phyloP scores from a whole-genome alignment of 2,329 filamentous ascomycete genomes.

The Penicillium palitans region DNA sequence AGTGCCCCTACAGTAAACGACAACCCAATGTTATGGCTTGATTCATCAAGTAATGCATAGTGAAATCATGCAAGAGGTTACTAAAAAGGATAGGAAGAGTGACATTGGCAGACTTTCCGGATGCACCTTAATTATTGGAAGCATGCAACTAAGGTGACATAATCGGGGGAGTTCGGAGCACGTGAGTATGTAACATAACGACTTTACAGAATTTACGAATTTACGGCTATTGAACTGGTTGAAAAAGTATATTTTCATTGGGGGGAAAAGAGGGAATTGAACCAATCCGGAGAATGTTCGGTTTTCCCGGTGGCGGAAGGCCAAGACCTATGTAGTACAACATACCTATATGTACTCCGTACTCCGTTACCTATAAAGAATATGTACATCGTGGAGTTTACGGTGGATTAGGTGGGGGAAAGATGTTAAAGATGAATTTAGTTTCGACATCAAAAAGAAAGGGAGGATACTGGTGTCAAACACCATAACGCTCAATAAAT shows the following conservation, averaged over 20 bases:
- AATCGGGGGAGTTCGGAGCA: slow-evolving; percentile 12
- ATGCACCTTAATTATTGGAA: slow-evolving; percentile 15
- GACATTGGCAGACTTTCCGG: slow-evolving; percentile 15
- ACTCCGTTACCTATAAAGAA: background rate
- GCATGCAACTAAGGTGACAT: slow-evolving; percentile 23
- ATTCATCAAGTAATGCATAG: slow-evolving; percentile 1
- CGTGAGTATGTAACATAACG: background rate
- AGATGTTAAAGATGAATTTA: background rate
- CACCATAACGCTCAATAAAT: slow-evolving; percentile 2
- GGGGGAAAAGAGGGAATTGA: background rate
- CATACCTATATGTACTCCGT: background rate
- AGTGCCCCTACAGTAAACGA: background rate
- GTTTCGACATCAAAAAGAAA: background rate
- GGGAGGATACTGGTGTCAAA: background rate
- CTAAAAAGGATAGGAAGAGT: slow-evolving; percentile 1
- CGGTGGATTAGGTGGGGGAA: background rate
- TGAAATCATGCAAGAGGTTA: slow-evolving; percentile 5
- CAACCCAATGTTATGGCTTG: background rate
- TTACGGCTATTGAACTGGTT: background rate
- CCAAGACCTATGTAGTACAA: background rate
- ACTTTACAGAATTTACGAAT: background rate
- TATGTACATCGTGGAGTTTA: background rate
- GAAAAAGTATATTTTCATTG: background rate
- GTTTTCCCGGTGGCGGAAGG: slow-evolving; percentile 3
- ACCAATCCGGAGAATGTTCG: slow-evolving; percentile 7